Evolutionary conservation across 441 rosid genomes (phyloP).

Genomic region (Erysimum cheiri): DNA sequence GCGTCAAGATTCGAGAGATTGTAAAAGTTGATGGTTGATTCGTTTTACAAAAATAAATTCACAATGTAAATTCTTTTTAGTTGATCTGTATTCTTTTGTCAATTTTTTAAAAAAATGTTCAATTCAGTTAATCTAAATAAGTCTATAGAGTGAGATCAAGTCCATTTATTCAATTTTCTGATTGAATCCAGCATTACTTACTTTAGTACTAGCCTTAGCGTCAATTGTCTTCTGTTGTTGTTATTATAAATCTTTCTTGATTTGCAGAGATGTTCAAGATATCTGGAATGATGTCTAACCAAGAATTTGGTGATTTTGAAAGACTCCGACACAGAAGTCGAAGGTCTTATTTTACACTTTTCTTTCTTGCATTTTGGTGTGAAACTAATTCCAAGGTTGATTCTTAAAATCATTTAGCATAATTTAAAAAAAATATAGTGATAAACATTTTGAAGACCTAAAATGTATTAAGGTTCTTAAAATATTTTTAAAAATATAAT

Average conservation of each 20-base stretch:
- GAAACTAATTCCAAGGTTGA: too few relatives aligned
- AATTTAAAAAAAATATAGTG: too few relatives aligned
- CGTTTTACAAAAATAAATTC: background rate
- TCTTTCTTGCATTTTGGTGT: too few relatives aligned
- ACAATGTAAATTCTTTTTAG: background rate
- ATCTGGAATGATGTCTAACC: conserved; percentile 92
- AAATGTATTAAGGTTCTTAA: too few relatives aligned
- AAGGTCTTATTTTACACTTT: too few relatives aligned
- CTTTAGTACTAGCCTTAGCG: background rate
- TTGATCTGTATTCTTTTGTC: too few relatives aligned
- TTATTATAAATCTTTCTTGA: conserved; percentile 5
- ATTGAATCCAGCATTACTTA: conserved; percentile 17
- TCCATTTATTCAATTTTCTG: conserved; percentile 4
- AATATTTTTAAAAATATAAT: too few relatives aligned
- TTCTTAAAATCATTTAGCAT: too few relatives aligned
- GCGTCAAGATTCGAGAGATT: background rate
- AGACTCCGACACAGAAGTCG: conserved; percentile 89
- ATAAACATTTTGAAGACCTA: too few relatives aligned
- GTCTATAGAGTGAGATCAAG: conserved; percentile 22
- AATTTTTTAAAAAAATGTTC: conserved; percentile 17
- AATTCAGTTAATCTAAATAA: background rate
- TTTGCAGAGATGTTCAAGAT: conserved; percentile 89
- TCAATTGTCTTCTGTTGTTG: conserved; percentile 1
- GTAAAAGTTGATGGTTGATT: background rate
- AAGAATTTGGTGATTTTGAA: conserved; percentile 88